Percentiles rank a stretch among this genome's conserved stretches.
Evolutionary conservation across 2,329 filamentous ascomycete species (phyloP).

Genomic region (Penicillium expansum): DNA sequence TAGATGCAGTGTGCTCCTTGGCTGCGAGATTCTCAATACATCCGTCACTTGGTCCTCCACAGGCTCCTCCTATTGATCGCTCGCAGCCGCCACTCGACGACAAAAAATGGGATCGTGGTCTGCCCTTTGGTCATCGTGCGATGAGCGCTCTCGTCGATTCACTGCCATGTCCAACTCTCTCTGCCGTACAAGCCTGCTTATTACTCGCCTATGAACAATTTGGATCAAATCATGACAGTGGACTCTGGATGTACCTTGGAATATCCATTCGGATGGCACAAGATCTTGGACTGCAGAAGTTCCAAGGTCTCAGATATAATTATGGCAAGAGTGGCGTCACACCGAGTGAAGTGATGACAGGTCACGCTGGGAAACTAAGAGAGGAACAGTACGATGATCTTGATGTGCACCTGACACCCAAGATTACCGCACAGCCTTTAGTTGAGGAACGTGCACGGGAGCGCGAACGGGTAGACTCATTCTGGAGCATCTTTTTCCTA

Average conservation of each 20-base stretch:
- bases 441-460: constrained; percentile 65
- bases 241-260: constrained; percentile 90
- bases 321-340: constrained; percentile 55
- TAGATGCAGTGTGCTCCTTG: constrained; percentile 80
- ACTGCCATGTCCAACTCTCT: constrained; percentile 77
- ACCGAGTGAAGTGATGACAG: constrained; percentile 54
- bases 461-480: constrained; percentile 78
- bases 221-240: constrained; percentile 82
- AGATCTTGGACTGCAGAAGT: constrained; percentile 76
- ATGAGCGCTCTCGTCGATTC: constrained; percentile 80
- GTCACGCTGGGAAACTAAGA: constrained; percentile 42
- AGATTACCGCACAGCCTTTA: constrained; percentile 37
- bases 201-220: constrained; percentile 87
- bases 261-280: constrained; percentile 81
- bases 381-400: constrained; percentile 46
- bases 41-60: constrained; percentile 49
- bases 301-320: constrained; percentile 66
- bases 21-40: constrained; percentile 74
- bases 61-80: constrained; percentile 52
- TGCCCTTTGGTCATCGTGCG: constrained; percentile 75
- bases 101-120: constrained; percentile 65
- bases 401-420: constrained; percentile 31
- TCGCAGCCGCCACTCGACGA: constrained; percentile 32
- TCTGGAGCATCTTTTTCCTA: constrained; percentile 86
- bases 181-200: constrained; percentile 78